phyloP scores from a whole-genome alignment of 441 rosid genomes.

The Euphorbia corollata region DNA sequence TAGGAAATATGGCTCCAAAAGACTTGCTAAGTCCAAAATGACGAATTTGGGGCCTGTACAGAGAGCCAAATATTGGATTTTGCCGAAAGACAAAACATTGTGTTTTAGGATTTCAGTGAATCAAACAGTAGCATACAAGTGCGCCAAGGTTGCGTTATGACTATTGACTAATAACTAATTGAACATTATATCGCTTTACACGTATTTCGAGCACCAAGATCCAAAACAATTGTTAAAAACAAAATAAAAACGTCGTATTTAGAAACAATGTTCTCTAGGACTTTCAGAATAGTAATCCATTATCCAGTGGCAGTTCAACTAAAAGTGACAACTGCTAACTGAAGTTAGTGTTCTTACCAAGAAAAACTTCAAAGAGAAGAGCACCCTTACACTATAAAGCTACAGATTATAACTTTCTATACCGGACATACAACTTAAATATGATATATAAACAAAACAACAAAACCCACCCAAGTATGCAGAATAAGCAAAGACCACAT shows the following conservation, averaged over 20 bases:
- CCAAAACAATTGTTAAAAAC: not conserved
- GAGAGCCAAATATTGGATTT: no score
- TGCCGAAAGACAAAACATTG: no score
- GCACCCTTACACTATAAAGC: not conserved
- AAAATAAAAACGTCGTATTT: not conserved
- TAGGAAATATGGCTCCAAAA: no score
- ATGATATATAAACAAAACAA: not conserved
- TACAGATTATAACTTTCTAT: slow-evolving; percentile 11
- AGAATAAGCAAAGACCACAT: not conserved
- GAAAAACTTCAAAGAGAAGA: not conserved
- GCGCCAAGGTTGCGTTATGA: no score
- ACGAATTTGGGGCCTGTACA: no score
- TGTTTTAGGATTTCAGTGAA: not conserved
- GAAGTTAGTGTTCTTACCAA: not conserved
- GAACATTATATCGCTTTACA: not conserved
- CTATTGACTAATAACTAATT: not conserved
- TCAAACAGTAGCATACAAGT: not conserved
- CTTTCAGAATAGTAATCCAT: not conserved
- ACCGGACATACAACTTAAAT: not conserved
- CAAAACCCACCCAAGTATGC: not conserved
- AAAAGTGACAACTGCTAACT: slow-evolving; percentile 12
- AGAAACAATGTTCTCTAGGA: not conserved
- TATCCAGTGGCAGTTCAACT: not conserved
- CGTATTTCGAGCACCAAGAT: not conserved
- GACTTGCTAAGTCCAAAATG: no score